phyloP scores from a whole-genome alignment of 441 rosid genomes.

The Euphorbia corollata region DNA sequence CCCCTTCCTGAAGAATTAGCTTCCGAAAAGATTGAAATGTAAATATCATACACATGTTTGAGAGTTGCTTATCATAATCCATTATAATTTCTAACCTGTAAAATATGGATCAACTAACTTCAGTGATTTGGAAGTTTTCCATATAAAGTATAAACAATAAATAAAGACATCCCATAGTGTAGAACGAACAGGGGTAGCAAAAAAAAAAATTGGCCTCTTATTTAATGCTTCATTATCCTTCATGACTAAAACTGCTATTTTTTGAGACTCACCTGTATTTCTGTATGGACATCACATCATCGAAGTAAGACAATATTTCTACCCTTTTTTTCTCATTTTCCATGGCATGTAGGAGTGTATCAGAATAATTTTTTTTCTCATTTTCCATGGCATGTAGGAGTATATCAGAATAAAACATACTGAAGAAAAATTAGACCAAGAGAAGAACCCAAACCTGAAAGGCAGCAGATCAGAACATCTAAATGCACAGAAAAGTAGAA shows the following conservation, averaged over 20 bases:
- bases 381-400: not conserved
- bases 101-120: constrained; percentile 13
- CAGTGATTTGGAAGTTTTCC: not conserved
- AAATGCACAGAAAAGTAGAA: constrained; percentile 45
- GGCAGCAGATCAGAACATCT: constrained; percentile 55
- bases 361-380: constrained; percentile 8
- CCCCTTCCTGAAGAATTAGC: constrained; percentile 93
- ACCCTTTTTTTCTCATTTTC: constrained; percentile 7
- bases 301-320: not conserved
- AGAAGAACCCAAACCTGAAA: constrained; percentile 55
- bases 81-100: constrained; percentile 45
- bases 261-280: not conserved
- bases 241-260: not conserved
- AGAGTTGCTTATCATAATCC: constrained; percentile 64
- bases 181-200: too few species aligned
- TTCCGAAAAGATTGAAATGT: constrained; percentile 78
- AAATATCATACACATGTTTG: constrained; percentile 73
- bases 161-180: not conserved
- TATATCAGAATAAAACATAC: constrained; percentile 7
- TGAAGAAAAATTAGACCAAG: constrained; percentile 13
- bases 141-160: not conserved
- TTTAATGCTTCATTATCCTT: constrained; percentile 1
- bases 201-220: not conserved
- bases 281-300: constrained; percentile 4
- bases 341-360: not conserved